Evolutionary conservation across 352 stramenopile species (phyloP), one percentile per base, ranked within the genome.

Genomic region (Phytophthora hibernalis): DNA sequence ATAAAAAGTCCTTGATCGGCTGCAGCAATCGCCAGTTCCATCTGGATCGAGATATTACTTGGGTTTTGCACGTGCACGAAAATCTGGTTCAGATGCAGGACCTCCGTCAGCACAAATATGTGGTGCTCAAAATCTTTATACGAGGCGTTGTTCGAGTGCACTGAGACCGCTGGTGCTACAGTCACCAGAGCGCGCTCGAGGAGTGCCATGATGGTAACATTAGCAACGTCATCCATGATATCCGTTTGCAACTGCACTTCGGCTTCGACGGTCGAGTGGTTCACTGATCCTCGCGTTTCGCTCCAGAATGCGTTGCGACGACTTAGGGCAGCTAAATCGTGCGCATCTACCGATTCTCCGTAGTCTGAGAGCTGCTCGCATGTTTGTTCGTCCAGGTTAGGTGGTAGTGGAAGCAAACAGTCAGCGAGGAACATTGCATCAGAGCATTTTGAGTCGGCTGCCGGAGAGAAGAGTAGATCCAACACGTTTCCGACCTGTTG

Each of bases 1-100:
- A 62, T 84, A 89, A 54, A 89, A 90, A 83, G n/a, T 16, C 44
- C n/a, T 51, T 57, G 63, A 31, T 90, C 72, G 13, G 44, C 24
- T 57, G 72, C 49, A 11, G 79, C 43, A 22, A 80, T 69, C 0
- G 80, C 56, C 26, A 91, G 59, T 31, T 91, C 80, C 67, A 89
- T 77, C 9, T 80, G 54, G 16, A 90, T 68, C 0, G 76, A 61
- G 0, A 73, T 63, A 45, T 86, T 82, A 35, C 72, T 82, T 43
- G 83, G 83, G 38, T 91, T 91, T 10, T 26, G 56, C 20, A 89
- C 71, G 2, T 60, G 59, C 24, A 91, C 55, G 11, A 68, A 79
- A 18, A 66, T 28, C 1, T 71, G 16, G 21, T 40, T 66, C 2
- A 61, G 21, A n/a, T 76, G 43, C 16, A 77, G 42, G 35, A 85